Evolutionary conservation across 169 alveolate genomes (phyloP), one percentile per base, ranked within the genome.

Genomic region (Plasmodium billcollinsi): DNA sequence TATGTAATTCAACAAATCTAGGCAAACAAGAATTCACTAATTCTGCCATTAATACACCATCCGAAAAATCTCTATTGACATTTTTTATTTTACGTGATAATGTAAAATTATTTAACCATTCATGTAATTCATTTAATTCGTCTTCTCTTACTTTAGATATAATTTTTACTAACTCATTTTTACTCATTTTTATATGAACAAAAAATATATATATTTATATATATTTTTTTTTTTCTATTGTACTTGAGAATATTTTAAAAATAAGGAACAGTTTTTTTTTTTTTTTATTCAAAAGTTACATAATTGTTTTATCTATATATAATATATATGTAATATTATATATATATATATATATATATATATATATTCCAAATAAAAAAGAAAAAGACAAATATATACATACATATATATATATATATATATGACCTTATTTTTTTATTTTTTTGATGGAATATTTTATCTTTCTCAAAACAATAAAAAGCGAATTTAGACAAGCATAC

Each of bases 1-100:
- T 88, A 59, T 88, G 93, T n/a, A 74, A 70, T 15, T 88, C 93
- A n/a, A 88, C 93, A 20, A 88, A 47, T 39, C 56, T 62, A n/a
- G 93, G 93, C 50, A 88, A 43, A 26, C 89, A 76, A 39, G 67
- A 47, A 65, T 50, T 76, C 1, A 76, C 89, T 14, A 76, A 14
- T 52, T 76, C 89, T 6, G 89, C 89, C 89, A 76, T 76, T 29
- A 76, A 65, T 50, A 76, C 89, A 6, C 89, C 89, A 49, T 76
- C 89, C 33, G 89, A 76, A 47, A 76, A 76, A 63, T 76, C 89
- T 76, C 89, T 63, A 56, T 76, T 63, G 29, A 76, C 33, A 65
- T 76, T 76, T 76, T 76, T 76, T 65, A 76, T 76, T 76, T 76
- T 76, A 39, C 89, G 65, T 24, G 89, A 76, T 12, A 76, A 50